Percentiles rank a stretch among this genome's conserved stretches.
phyloP scores from a whole-genome alignment of 1,284 basidiomycete species.

The Porodaedalea pini region DNA sequence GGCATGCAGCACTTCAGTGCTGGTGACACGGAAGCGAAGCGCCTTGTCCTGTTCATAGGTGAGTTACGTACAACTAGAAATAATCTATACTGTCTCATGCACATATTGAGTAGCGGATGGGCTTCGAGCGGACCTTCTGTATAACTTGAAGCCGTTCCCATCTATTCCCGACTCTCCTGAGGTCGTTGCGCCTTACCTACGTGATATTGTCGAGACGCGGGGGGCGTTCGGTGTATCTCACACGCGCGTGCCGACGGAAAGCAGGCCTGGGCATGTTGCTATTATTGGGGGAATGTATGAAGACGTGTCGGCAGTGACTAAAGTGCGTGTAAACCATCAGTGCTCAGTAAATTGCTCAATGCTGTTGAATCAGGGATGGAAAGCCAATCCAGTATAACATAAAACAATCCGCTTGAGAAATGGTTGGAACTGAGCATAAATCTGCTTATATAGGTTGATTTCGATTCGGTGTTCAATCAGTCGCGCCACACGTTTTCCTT shows the following conservation, averaged over 20 bases:
- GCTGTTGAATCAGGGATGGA: conserved; percentile 67
- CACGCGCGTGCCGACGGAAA: conserved; percentile 86
- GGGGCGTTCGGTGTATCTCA: conserved; percentile 85
- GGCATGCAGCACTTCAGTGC: conserved; percentile 61
- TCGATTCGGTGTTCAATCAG: conserved; percentile 88
- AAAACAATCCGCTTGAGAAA: neutral
- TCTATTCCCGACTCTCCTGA: conserved; percentile 46
- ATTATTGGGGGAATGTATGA: conserved; percentile 94
- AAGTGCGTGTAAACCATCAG: conserved; percentile 40
- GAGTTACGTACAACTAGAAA: conserved; percentile 26
- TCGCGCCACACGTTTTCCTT: conserved; percentile 79
- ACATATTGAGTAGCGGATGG: conserved; percentile 59
- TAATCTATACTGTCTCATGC: neutral
- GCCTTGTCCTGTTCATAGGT: conserved; percentile 82
- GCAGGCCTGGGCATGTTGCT: conserved; percentile 85
- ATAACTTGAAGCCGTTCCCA: conserved; percentile 61
- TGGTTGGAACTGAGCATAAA: neutral
- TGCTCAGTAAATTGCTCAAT: neutral
- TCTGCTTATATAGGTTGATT: conserved; percentile 55
- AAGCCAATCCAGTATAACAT: conserved; percentile 73
- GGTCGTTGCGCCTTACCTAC: conserved; percentile 75
- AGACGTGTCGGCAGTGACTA: conserved; percentile 87
- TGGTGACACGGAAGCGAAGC: conserved; percentile 52
- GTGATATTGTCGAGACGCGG: conserved; percentile 58
- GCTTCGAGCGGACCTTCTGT: conserved; percentile 79